These are phyloP conservation scores for Pascua sp. DNA, from an alignment of 1,284 basidiomycete species.

Conservation along the genomic window DNA sequence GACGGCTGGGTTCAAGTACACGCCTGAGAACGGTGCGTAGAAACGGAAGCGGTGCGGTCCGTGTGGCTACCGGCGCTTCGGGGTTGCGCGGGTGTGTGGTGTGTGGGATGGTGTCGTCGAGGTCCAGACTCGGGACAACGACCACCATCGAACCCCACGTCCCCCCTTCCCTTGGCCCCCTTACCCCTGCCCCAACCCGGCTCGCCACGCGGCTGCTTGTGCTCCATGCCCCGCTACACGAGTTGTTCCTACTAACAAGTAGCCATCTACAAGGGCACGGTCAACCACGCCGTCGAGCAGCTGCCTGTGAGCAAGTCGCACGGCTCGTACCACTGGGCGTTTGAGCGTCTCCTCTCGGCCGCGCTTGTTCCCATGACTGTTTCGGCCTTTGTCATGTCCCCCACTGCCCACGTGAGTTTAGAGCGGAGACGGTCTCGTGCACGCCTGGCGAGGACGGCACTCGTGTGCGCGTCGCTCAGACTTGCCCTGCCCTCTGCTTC, in stretches of 20 bases:
- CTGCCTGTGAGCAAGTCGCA: constrained; percentile 74
- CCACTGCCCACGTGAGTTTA: constrained; percentile 58
- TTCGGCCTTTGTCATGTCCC: constrained; percentile 69
- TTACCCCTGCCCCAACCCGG: too few relatives aligned
- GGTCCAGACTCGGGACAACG: neutral
- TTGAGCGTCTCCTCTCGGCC: constrained; percentile 86
- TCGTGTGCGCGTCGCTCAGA: neutral
- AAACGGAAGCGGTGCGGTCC: neutral
- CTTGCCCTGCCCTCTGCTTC: neutral
- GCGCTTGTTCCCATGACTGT: constrained; percentile 82
- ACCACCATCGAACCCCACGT: too few relatives aligned
- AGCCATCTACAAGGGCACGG: constrained; percentile 90
- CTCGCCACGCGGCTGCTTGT: neutral
- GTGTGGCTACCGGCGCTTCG: neutral
- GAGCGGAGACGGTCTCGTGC: neutral
- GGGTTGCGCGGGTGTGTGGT: too few relatives aligned
- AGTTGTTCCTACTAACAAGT: constrained; percentile 2
- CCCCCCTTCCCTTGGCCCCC: too few relatives aligned
- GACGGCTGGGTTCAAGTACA: constrained; percentile 50
- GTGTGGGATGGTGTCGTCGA: too few relatives aligned
- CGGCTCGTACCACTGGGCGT: constrained; percentile 97
- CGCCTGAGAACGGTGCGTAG: constrained; percentile 32
- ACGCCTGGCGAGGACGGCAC: neutral
- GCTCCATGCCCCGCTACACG: neutral
- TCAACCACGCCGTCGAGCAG: constrained; percentile 91